Base-by-base conservation (phyloP, 2,329 filamentous ascomycete species). In the Alternaria brassicicola region DNA sequence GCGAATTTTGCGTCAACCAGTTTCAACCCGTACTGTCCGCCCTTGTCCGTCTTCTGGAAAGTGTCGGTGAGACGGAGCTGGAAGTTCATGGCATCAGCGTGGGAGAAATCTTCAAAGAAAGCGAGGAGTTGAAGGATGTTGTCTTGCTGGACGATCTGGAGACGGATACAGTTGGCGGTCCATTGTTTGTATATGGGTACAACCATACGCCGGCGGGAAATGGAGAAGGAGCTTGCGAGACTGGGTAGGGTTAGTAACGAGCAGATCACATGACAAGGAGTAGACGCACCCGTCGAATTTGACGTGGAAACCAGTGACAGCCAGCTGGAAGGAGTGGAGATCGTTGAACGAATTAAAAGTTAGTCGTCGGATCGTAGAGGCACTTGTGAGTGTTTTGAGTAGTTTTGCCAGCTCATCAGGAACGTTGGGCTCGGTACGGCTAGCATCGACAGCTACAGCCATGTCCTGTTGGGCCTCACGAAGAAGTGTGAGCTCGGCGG, bases 151-250 rank as follows among this genome's bases (percentile, higher is more conserved):
- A 97, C 87, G 35, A 97, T 83, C 74, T 97, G 93, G 7, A 97
- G 82, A 33, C 93, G 87, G 8, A 91, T 91, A 35, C 84, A 85
- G n/a, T 84, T 87, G 2, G 93, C 91, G 72, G 96, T 92, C 91
- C 92, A 96, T 76, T 95, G 95, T 79, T 97, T 96, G 80, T 96
- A 91, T 65, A 97, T 94, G 0, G 92, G 92, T 15, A 96, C 92
- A 12, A 97, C 91, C 89, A 93, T 95, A 65, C 91, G 86, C 47
- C 91, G 87, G 28, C 93, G 88, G 1, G 93, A 88, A 64, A 97
- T 96, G 57, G 89, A 88, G 75, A 97, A 91, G 0, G 87, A 88
- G 7, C 85, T 82, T 6, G 92, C 92, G 51, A 91, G 69, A 26
- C 74, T 74, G 21, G 6, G 1, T 6, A 4, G 63, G 6, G 56